phyloP scores from a whole-genome alignment of 768 basidiomycete species.

The Fomitopsis serialis region DNA sequence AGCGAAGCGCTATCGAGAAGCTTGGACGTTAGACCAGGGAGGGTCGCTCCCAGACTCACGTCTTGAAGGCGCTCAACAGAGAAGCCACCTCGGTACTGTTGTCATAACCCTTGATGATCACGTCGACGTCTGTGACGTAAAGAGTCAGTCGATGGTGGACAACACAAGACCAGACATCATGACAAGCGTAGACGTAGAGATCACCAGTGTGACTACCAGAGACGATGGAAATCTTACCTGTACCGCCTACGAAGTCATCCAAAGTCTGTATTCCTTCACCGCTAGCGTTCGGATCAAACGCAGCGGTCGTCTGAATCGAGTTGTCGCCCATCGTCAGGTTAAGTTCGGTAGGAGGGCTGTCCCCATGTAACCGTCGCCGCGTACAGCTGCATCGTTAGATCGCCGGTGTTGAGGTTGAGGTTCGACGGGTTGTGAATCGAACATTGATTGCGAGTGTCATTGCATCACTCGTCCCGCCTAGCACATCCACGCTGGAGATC shows the following conservation, averaged over 20 bases:
- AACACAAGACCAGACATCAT: neutral
- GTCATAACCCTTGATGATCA: slow-evolving; percentile 52
- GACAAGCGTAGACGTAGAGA: neutral
- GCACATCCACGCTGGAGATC: slow-evolving; percentile 58
- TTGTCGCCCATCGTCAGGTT: slow-evolving; percentile 58
- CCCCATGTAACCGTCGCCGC: slow-evolving; percentile 48
- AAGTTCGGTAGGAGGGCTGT: slow-evolving; percentile 58
- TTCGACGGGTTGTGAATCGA: slow-evolving; percentile 64
- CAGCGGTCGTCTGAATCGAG: slow-evolving; percentile 41
- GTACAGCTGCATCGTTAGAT: slow-evolving; percentile 54
- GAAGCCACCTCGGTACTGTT: slow-evolving; percentile 58
- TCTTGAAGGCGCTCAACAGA: slow-evolving; percentile 54
- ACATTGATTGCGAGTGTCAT: slow-evolving; percentile 58
- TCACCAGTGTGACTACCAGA: neutral
- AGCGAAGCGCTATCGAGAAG: slow-evolving; percentile 54
- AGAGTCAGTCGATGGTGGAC: no score
- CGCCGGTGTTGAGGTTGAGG: slow-evolving; percentile 54
- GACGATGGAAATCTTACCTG: slow-evolving; percentile 29
- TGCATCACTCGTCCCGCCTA: slow-evolving; percentile 54
- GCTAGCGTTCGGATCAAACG: slow-evolving; percentile 55
- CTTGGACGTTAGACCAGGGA: slow-evolving; percentile 56
- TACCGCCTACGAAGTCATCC: slow-evolving; percentile 60
- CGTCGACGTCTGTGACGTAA: slow-evolving; percentile 39
- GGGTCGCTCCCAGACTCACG: slow-evolving; percentile 43
- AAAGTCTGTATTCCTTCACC: slow-evolving; percentile 58